Base-by-base conservation (phyloP, 2,329 filamentous ascomycete genomes). In the Fusarium brachygibbosum region DNA sequence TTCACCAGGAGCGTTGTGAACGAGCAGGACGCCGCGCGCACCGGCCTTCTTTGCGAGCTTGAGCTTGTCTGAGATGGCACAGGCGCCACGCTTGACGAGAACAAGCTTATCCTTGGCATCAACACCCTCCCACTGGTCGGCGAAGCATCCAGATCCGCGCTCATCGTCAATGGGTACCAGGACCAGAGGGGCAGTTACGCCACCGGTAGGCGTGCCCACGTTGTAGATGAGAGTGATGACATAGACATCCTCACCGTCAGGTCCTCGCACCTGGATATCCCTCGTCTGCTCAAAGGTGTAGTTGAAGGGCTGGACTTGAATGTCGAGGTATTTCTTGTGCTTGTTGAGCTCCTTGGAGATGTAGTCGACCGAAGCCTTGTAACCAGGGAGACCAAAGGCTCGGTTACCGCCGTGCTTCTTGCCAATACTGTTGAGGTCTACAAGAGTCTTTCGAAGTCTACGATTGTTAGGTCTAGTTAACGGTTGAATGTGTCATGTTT, bases 311-410 rank as follows among this genome's bases (percentile, higher is more conserved):
- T 86, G 84, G 31, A 84, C 74, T 28, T 72, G 78, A 14, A 82
- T 85, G 67, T 85, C 78, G 44, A 85, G 77, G 48, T 83, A 73
- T 50, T 80, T 77, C 55, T 74, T 74, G 63, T 83, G 81, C 23
- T 79, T 78, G 62, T 77, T 68, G 14, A 79, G 75, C 14, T 84
- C 83, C 54, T 83, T 82, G 7, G 87, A 79, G 58, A 90, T 78
- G 71, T 85, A 89, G 69, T 90, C 85, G 19, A 86, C 76, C 0
- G 87, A 89, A 3, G 86, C 87, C 51, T 83, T 82, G 80, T 84
- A 90, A 16, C 88, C 88, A 2, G 86, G 85, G 12, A 85, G 78
- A 16, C 88, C 87, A 60, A 88, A 89, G 7, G 87, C 87, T 51
- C 87, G 82, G 76, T 88, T 89, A 17, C 87, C 87, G 38, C 85